Conservation (phyloP, 345 rosid species). For the Eucalyptus pauciflora region DNA sequence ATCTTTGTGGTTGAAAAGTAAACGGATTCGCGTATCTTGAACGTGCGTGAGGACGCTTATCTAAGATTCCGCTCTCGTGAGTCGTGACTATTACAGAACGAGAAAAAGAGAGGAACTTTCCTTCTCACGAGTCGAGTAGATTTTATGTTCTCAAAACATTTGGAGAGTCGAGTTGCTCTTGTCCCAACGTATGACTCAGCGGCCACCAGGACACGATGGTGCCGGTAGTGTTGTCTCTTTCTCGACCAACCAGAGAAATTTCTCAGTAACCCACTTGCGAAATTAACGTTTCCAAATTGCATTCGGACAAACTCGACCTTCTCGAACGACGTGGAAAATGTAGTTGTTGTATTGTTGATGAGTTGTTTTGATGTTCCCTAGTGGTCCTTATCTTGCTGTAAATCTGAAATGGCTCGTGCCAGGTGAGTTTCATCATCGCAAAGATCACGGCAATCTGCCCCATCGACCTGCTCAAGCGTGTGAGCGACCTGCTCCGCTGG, state of each 20-base stretch:
- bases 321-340: neutral
- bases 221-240: neutral
- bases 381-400: neutral
- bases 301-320: neutral
- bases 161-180: neutral
- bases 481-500: constrained; percentile 81
- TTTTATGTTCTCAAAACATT: neutral
- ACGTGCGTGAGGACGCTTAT: neutral
- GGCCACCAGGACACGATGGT: neutral
- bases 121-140: neutral
- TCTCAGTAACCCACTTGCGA: neutral
- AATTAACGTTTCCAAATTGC: neutral
- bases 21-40: neutral
- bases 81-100: neutral
- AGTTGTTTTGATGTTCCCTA: neutral
- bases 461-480: constrained; percentile 40
- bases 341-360: neutral
- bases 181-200: neutral
- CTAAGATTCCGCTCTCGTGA: neutral
- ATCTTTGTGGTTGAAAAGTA: neutral
- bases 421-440: constrained; percentile 68
- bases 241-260: neutral
- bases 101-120: neutral
- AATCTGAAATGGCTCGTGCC: neutral
- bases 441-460: constrained; percentile 82